Evolutionary conservation across 2,329 filamentous ascomycete species (phyloP), one percentile per base, ranked within the genome.

Genomic region (Akanthomyces dipterigenus): DNA sequence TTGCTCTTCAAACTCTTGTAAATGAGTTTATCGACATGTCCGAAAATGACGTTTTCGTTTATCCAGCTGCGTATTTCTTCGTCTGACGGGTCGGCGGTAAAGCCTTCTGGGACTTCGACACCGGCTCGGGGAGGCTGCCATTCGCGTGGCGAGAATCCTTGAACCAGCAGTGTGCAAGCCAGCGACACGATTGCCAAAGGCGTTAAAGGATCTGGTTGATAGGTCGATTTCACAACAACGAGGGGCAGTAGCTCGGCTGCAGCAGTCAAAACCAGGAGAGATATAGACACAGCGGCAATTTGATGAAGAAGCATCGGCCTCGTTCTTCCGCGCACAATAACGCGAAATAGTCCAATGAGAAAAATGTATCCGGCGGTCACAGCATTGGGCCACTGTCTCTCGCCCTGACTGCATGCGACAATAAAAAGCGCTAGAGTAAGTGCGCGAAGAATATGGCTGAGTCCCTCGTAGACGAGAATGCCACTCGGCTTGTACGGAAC

Each of bases 61-160:
- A 81, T 71, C 79, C 79, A 83, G 61, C 80, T 82, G 70, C 80
- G 81, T 2, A 76, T 79, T 66, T 84, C 80, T 67, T 83, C 81
- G 0, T 75, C 76, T 1, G 79, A 74, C 3, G 81, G 79, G 50
- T 76, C 73, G 14, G 68, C 65, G 16, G 66, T 66, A 34, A 71
- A 66, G 20, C 72, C 68, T 56, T 73, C 73, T 26, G 75, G 71
- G 24, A 78, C 67, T 31, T 75, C 72, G 50, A 75, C 67, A 31
- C 74, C 71, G 46, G 76, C 63, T 3, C 71, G 71, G 5, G 80
- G 76, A 14, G 79, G 79, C 3, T 76, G 65, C 81, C 81, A 83
- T 68, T 80, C 78, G 61, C 80, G 75, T 0, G 80, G 81, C 1
- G 81, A 81, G 49, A 71, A 63, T 31, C 77, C 63, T 56, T 80